phyloP scores from a whole-genome alignment of 208 protist species.

The Leptomonas seymouri region DNA sequence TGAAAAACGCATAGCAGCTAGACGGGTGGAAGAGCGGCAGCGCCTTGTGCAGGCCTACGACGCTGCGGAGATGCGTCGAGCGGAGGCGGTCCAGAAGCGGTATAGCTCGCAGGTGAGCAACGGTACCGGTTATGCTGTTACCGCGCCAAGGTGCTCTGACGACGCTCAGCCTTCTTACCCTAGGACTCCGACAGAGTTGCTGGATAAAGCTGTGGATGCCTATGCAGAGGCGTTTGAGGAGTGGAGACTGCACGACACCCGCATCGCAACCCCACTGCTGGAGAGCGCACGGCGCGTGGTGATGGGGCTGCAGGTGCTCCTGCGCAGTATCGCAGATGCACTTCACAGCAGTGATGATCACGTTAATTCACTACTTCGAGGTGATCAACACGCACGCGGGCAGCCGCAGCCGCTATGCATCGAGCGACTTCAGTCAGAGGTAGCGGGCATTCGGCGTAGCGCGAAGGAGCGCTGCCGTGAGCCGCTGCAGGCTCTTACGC shows the following conservation, averaged over 20 bases:
- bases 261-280: conserved; percentile 10
- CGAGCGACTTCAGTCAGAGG: background rate
- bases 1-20: background rate
- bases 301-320: conserved; percentile 6
- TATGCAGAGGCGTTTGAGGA: background rate
- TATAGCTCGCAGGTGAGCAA: background rate
- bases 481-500: background rate
- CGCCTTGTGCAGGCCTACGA: background rate
- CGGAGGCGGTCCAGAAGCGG: background rate
- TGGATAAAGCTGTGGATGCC: conserved; percentile 1
- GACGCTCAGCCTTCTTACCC: background rate
- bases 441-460: background rate
- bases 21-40: conserved; percentile 3
- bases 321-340: background rate
- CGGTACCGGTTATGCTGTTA: background rate
- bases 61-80: background rate
- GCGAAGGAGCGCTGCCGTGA: background rate
- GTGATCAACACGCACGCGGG: background rate
- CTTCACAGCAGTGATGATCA: too few relatives aligned
- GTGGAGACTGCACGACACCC: background rate
- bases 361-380: too few relatives aligned
- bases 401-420: background rate
- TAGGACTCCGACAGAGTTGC: background rate
- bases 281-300: conserved; percentile 1
- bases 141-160: background rate